phyloP scores from a whole-genome alignment of 305 asterid genomes.

The Fraxinus sp. region DNA sequence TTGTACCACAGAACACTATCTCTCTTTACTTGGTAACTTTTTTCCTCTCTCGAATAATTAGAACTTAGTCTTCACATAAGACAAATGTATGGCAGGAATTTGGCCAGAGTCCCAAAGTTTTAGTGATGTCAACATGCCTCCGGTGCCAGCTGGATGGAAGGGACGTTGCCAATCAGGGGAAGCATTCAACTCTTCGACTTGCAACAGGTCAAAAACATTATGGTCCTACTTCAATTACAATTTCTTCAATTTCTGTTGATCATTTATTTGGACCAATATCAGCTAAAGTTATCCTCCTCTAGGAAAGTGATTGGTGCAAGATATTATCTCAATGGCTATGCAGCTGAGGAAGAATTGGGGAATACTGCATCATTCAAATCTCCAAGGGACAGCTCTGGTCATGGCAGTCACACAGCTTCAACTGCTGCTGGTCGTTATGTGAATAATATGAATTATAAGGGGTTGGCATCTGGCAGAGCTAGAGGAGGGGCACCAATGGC shows the following conservation, averaged over 20 bases:
- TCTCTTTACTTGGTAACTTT: background rate
- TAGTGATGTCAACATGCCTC: conserved; percentile 72
- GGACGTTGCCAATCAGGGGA: conserved; percentile 87
- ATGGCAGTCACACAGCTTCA: conserved; percentile 95
- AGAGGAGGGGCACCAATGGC: conserved; percentile 95
- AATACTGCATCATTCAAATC: conserved; percentile 51
- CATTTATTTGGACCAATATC: background rate
- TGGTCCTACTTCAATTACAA: conserved; percentile 11
- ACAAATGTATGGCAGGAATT: conserved; percentile 52
- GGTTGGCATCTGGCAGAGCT: conserved; percentile 80
- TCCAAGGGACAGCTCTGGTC: conserved; percentile 79
- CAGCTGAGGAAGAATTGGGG: conserved; percentile 61
- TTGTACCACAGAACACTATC: conserved; percentile 7
- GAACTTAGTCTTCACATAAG: conserved; percentile 8
- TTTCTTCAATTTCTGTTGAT: background rate
- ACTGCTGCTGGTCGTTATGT: conserved; percentile 90
- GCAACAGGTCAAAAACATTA: conserved; percentile 67
- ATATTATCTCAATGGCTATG: conserved; percentile 75
- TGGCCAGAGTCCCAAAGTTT: conserved; percentile 95
- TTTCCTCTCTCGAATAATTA: background rate
- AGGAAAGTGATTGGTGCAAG: conserved; percentile 95
- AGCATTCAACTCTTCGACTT: conserved; percentile 69
- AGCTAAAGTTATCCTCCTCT: conserved; percentile 19
- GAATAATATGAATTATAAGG: conserved; percentile 68
- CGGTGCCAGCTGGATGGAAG: conserved; percentile 78